Evolutionary conservation across 805 yeast genomes (phyloP), one percentile per base, ranked within the genome.

Genomic region (Pichia gijzeniarum): DNA sequence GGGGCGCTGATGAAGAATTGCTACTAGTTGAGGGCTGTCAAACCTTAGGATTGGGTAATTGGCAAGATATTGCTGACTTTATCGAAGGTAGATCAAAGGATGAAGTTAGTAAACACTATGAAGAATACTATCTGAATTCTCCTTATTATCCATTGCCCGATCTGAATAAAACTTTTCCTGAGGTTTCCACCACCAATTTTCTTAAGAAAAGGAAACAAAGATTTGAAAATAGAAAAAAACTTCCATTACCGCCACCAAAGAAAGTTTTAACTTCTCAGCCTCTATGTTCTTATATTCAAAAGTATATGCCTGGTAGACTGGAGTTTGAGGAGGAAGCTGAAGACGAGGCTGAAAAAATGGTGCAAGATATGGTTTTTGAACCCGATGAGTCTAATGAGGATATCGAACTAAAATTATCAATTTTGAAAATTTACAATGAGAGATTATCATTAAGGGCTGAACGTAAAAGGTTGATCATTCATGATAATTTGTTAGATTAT

Each of bases 1-100:
- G 99, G 98, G 99, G 99, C 32, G 99, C 99, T 1, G 99, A 93
- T 67, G 99, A 93, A 63, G 99, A 93, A 64, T 61, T 90, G 46
- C 71, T 87, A 28, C 69, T 93, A 48, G 76, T 95, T 13, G 95
- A 89, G 62, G 98, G 97, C 8, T 82, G 95, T 37, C 96, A 93
- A 63, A 82, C 86, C 9, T 74, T 78, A 38, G 99, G 99, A 0
- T 63, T 93, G 45, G 99, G 99, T 2, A 89, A 90, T 62, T 93
- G 99, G 99, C 95, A 87, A 58, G 99, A 93, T 62, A 79, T 95
- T n/a, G 84, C 96, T 10, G 98, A 93, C 60, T 95, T 87, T 59
- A 86, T 95, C 45, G 98, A 98, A 12, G 87, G 90, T 34, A 66
- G 98, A 50, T 79, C 88, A 12, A 88, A 86, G 61, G 96, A 89